Percentiles rank a stretch among this genome's conserved stretches.
Evolutionary conservation across 1,284 basidiomycete species (phyloP).

Genomic region (Cryptococcus floricola): DNA sequence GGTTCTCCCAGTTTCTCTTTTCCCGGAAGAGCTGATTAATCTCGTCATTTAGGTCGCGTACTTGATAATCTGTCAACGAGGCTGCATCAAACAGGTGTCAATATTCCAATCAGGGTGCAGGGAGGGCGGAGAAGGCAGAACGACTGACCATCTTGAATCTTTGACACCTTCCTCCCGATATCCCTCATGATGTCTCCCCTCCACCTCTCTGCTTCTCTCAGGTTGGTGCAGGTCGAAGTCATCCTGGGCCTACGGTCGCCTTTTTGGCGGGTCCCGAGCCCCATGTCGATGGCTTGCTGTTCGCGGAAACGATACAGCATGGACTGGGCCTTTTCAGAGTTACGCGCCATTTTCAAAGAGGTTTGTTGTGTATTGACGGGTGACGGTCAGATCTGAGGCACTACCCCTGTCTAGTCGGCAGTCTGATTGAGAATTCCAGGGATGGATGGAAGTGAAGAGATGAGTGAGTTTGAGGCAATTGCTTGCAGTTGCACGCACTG

Average conservation of each 20-base stretch:
- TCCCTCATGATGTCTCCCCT: conserved; percentile 90
- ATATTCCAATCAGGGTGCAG: not conserved
- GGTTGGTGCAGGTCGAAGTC: conserved; percentile 81
- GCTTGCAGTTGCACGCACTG: too few relatives aligned
- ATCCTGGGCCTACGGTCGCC: conserved; percentile 79
- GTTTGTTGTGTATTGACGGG: too few relatives aligned
- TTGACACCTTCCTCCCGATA: conserved; percentile 92
- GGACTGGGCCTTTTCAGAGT: conserved; percentile 95
- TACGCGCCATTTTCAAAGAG: conserved; percentile 63
- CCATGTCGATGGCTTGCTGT: conserved; percentile 91
- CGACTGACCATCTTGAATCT: conserved; percentile 88
- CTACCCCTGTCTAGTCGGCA: too few relatives aligned
- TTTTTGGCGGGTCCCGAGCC: conserved; percentile 64
- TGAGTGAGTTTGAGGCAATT: too few relatives aligned
- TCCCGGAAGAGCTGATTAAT: conserved; percentile 95
- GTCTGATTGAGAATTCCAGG: too few relatives aligned
- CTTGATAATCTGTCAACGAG: conserved; percentile 83
- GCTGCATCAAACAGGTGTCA: not conserved
- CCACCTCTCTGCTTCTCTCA: conserved; percentile 93
- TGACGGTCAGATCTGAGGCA: too few relatives aligned
- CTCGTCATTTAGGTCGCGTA: conserved; percentile 94
- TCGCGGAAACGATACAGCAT: conserved; percentile 99
- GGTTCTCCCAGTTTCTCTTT: conserved; percentile 96
- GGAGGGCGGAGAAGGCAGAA: not conserved
- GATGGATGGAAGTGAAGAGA: too few relatives aligned